phyloP scores from a whole-genome alignment of 352 stramenopile species.

The Phytophthora fragariaefolia region DNA sequence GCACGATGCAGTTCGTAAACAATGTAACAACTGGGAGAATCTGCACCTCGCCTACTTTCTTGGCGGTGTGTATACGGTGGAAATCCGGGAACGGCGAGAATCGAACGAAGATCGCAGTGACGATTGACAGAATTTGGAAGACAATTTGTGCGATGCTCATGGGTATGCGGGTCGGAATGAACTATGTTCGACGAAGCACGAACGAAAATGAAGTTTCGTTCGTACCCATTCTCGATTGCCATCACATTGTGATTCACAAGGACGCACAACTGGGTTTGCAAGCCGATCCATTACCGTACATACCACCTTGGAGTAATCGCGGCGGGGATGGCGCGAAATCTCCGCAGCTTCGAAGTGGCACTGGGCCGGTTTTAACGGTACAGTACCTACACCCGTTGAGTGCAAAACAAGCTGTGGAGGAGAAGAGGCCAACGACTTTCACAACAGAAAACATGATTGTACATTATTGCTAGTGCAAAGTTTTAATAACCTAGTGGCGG shows the following conservation, averaged over 20 bases:
- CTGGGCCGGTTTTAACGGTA: neutral
- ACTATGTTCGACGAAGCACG: constrained; percentile 2
- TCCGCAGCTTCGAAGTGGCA: no score
- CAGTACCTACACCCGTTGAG: no score
- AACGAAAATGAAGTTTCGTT: neutral
- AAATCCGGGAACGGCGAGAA: constrained; percentile 60
- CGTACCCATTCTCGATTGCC: neutral
- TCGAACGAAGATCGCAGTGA: constrained; percentile 75
- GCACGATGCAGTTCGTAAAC: constrained; percentile 69
- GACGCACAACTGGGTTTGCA: no score
- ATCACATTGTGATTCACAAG: no score
- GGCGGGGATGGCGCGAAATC: constrained; percentile 1
- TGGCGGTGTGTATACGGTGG: constrained; percentile 58
- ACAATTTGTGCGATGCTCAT: constrained; percentile 2
- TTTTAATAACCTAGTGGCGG: neutral
- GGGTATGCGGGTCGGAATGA: neutral
- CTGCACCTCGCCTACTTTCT: constrained; percentile 48
- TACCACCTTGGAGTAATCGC: constrained; percentile 6
- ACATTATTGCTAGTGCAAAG: neutral
- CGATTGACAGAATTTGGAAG: constrained; percentile 67
- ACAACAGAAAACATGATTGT: no score
- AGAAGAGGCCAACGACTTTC: no score
- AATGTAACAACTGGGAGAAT: constrained; percentile 69
- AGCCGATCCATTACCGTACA: constrained; percentile 1
- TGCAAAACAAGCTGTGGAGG: neutral